These are phyloP conservation scores for Inga leiocalycina DNA, from an alignment of 306 rosid species.

Conservation along the genomic window DNA sequence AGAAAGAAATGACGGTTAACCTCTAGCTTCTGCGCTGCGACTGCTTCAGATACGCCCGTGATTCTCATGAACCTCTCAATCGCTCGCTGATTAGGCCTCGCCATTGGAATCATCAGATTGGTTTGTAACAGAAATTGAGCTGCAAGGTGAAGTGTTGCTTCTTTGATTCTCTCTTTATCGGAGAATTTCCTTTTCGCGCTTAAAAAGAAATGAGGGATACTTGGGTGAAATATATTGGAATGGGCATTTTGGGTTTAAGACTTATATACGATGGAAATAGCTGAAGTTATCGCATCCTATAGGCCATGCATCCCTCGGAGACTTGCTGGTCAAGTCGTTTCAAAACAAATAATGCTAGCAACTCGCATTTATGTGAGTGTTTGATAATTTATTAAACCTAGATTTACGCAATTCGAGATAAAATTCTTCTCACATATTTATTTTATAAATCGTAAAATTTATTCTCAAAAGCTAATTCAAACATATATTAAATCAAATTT, in stretches of 20 bases:
- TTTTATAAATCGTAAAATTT: too few relatives aligned
- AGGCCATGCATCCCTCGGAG: too few relatives aligned
- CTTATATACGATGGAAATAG: too few relatives aligned
- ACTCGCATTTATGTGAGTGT: too few relatives aligned
- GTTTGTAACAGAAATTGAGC: constrained; percentile 17
- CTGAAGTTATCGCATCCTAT: too few relatives aligned
- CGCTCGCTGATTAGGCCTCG: constrained; percentile 73
- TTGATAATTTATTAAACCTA: too few relatives aligned
- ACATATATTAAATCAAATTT: too few relatives aligned
- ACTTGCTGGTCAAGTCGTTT: too few relatives aligned
- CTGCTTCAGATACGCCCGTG: constrained; percentile 66
- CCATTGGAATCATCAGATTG: constrained; percentile 56
- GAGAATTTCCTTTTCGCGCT: neutral
- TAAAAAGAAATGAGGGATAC: neutral
- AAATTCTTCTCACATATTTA: too few relatives aligned
- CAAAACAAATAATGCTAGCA: neutral
- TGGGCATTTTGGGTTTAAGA: too few relatives aligned
- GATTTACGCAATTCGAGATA: too few relatives aligned
- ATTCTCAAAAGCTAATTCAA: too few relatives aligned
- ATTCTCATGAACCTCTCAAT: constrained; percentile 74
- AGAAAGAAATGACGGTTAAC: constrained; percentile 25
- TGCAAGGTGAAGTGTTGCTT: constrained; percentile 18
- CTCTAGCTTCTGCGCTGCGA: constrained; percentile 65
- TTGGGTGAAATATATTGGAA: neutral
- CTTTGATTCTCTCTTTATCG: neutral